These are phyloP conservation scores for Tricladium varicosporioides DNA, from an alignment of 2,329 filamentous ascomycete genomes.

Conservation along the genomic window DNA sequence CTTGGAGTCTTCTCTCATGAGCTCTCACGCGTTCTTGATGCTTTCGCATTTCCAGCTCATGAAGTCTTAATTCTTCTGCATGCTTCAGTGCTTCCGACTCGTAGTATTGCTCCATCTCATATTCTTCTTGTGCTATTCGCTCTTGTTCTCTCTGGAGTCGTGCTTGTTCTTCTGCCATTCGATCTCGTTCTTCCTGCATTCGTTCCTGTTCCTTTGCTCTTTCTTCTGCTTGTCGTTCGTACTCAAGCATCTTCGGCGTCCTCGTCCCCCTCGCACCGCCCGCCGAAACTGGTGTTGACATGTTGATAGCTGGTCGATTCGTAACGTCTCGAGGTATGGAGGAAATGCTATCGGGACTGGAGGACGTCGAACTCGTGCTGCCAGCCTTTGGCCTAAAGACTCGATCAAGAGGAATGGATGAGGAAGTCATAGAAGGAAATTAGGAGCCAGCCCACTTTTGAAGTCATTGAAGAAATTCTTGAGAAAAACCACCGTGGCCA, in stretches of 20 bases:
- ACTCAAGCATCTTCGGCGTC: conserved; percentile 32
- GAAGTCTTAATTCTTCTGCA: conserved; percentile 30
- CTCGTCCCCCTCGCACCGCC: conserved; percentile 26
- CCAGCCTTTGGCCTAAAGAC: conserved; percentile 20
- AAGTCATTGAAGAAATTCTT: not conserved
- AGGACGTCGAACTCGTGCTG: conserved; percentile 9
- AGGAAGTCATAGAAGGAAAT: conserved; percentile 35
- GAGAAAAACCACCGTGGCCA: not conserved
- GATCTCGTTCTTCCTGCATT: conserved; percentile 28
- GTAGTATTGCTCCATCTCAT: conserved; percentile 34
- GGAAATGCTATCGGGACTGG: not conserved
- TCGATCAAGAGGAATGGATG: conserved; percentile 24
- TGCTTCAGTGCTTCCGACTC: conserved; percentile 33
- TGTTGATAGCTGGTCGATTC: conserved; percentile 1
- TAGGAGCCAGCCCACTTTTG: not conserved
- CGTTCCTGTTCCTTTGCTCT: conserved; percentile 27
- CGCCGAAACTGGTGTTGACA: conserved; percentile 5
- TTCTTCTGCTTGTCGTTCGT: conserved; percentile 33
- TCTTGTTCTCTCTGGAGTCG: conserved; percentile 28
- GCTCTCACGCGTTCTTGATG: conserved; percentile 27
- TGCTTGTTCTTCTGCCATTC: conserved; percentile 25
- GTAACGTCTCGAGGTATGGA: not conserved
- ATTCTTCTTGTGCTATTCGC: conserved; percentile 32
- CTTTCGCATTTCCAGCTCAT: conserved; percentile 31
- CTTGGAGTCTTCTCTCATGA: conserved; percentile 16